Evolutionary conservation across 495 filamentous ascomycete genomes (phyloP).

Genomic region (Bryoglossum gracile): DNA sequence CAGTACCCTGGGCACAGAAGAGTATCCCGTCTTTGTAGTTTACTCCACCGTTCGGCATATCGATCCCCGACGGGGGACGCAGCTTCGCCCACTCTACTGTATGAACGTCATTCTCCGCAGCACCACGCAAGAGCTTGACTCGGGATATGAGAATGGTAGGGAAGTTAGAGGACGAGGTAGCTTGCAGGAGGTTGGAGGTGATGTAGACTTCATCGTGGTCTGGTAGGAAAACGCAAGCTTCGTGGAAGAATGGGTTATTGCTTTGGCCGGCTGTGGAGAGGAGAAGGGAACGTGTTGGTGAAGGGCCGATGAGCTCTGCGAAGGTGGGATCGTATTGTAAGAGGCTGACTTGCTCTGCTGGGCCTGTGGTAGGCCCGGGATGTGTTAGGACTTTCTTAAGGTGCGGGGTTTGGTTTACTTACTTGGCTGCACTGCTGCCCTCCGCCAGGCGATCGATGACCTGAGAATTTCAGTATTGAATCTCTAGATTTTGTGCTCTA

Average conservation of each 20-base stretch:
- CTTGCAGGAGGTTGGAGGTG: slow-evolving; percentile 46
- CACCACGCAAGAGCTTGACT: slow-evolving; percentile 27
- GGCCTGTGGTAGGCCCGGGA: background rate
- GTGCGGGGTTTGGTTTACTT: slow-evolving; percentile 4
- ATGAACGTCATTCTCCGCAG: slow-evolving; percentile 19
- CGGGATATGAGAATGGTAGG: slow-evolving; percentile 37
- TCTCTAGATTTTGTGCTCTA: background rate
- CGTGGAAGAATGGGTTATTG: slow-evolving; percentile 48
- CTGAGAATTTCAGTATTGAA: slow-evolving; percentile 9
- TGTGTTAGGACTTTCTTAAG: slow-evolving; percentile 3
- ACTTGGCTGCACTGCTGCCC: slow-evolving; percentile 20
- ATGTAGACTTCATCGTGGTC: slow-evolving; percentile 47
- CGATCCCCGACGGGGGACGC: slow-evolving; percentile 36
- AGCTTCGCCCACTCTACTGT: slow-evolving; percentile 37
- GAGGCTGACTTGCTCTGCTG: slow-evolving; percentile 17
- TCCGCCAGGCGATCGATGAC: slow-evolving; percentile 18
- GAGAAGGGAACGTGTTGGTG: slow-evolving; percentile 30
- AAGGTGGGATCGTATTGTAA: slow-evolving; percentile 21
- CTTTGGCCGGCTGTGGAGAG: slow-evolving; percentile 30
- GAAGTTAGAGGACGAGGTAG: slow-evolving; percentile 31
- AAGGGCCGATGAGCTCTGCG: slow-evolving; percentile 13
- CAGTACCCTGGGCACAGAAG: slow-evolving; percentile 47
- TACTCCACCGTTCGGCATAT: slow-evolving; percentile 50
- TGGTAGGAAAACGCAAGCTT: slow-evolving; percentile 48
- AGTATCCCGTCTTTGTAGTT: slow-evolving; percentile 37